A percentile compares a stretch with the other conserved stretches of the same genome.
Evolutionary conservation across 306 rosid genomes (phyloP).

Genomic region (Phaseolus lunatus): DNA sequence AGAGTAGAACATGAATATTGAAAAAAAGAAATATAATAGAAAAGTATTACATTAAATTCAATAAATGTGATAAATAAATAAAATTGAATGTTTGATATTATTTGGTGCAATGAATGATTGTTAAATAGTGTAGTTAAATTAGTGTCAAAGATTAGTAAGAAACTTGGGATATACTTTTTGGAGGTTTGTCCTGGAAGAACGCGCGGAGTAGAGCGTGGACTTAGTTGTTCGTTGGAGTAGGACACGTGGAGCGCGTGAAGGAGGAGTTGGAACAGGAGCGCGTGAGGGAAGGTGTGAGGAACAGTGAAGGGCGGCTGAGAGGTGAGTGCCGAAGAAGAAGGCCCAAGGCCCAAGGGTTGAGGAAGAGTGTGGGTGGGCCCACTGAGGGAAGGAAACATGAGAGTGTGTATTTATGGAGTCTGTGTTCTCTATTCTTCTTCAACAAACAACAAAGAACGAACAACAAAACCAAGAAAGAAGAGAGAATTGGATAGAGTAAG

Average conservation of each 20-base stretch:
- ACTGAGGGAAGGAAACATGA: slow-evolving; percentile 23
- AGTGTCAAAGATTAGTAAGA: background rate
- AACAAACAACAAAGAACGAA: background rate
- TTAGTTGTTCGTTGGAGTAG: background rate
- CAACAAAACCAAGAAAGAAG: background rate
- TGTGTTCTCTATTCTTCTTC: background rate
- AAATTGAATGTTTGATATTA: no score
- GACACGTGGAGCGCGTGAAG: background rate
- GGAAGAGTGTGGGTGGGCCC: slow-evolving; percentile 53
- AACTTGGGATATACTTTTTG: background rate
- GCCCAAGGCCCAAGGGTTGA: slow-evolving; percentile 48
- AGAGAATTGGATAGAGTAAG: slow-evolving; percentile 27
- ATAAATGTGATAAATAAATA: no score
- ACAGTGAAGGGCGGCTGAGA: slow-evolving; percentile 78
- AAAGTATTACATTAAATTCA: no score
- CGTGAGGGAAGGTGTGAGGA: slow-evolving; percentile 40
- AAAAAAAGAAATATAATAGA: no score
- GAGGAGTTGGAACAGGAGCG: background rate
- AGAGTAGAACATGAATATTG: no score
- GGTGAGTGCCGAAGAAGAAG: slow-evolving; percentile 47
- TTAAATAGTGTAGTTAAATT: background rate
- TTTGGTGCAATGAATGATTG: no score
- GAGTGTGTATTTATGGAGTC: slow-evolving; percentile 41
- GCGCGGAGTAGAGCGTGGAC: background rate
- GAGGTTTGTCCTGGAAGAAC: background rate